Evolutionary conservation across 2,329 filamentous ascomycete species (phyloP), one percentile per base, ranked within the genome.

Genomic region (Periconia digitata): DNA sequence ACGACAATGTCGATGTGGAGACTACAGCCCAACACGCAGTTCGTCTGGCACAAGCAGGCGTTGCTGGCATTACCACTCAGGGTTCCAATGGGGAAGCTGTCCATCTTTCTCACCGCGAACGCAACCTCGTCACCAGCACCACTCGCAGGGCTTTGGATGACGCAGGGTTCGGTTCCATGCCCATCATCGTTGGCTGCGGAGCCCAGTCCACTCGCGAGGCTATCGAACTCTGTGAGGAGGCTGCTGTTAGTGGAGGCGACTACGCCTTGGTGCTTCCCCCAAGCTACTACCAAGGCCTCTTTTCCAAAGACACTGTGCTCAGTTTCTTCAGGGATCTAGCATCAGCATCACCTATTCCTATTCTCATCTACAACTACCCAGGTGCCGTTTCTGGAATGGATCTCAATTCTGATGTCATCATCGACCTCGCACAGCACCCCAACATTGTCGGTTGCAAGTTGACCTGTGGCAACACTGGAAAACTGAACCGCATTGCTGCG

Each of bases 1-100:
- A 67, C 39, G 73, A 76, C 46, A 69, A 72, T 20, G 62, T 76
- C 18, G 74, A 76, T 47, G 46, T 74, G 2, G 62, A 69, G 29
- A 74, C 72, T 10, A 70, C 65, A 27, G 64, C 64, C 38, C 70
- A 59, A 29, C 74, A 76, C 47, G 84, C 86, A 32, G 80, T 88
- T 44, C 83, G 85, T 60, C 82, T 92, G n/a, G 88, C 87, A 40
- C 70, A 79, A 47, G 82, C 86, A 22, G 89, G 89, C 54, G 82
- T 92, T 36, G 81, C 85, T 15, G 87, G 88, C 17, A 78, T 92
- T 40, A 86, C 87, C 41, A 89, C 86, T 10, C 88, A 91, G 68
- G 89, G 89, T 40, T 90, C 86, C 64, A 92, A 92, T 64, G 89
- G 89, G 60, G 89, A 94, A 75, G 88, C 89, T 7, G 87, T 91